Base-by-base conservation (phyloP, 2,329 filamentous ascomycete genomes). In the Fusarium haematococcum region DNA sequence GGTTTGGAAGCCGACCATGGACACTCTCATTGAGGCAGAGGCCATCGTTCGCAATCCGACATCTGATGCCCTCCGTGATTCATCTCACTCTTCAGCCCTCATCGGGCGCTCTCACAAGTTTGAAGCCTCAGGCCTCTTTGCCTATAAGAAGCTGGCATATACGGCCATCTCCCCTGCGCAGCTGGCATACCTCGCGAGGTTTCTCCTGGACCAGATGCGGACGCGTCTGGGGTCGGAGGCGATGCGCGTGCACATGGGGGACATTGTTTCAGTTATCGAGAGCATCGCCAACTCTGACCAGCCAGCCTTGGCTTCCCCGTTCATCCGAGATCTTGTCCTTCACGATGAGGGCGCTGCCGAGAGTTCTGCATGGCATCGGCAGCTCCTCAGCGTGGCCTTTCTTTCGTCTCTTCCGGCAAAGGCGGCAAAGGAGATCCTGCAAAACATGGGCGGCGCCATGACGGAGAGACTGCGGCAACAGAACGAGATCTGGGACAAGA, bases 341-440 rank as follows among this genome's bases (percentile, higher is more conserved):
- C 69, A 82, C 5, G 67, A 75, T 4, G 76, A 79, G 7, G 75
- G 60, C 0, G 56, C 61, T 6, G 35, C 67, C 4, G 71, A 75
- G 25, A 75, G 80, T 25, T 83, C 80, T 45, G 78, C 80, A 2
- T 83, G 80, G 80, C 80, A 83, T 58, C 76, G 81, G 0, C 73
- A 78, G 27, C 65, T 83, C 3, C 69, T 84, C 33, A 79, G 70
- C 35, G 6, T 54, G 2, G 37, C 65, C 0, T 81, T 82, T 37
- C 70, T 84, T 14, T 71, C 69, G 1, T 71, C 67, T 2, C 76
- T 85, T 5, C 71, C 79, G 2, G 68, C 80, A 1, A 35, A 67
- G 14, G 73, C 77, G 0, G 81, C 79, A 0, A 75, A 67, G 14
- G 62, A 67, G 1, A 79, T 84, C 16, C 39, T 84, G 1, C 43